These are phyloP conservation scores for Colletotrichum noveboracense DNA, from an alignment of 2,329 filamentous ascomycete genomes.

Conservation along the genomic window DNA sequence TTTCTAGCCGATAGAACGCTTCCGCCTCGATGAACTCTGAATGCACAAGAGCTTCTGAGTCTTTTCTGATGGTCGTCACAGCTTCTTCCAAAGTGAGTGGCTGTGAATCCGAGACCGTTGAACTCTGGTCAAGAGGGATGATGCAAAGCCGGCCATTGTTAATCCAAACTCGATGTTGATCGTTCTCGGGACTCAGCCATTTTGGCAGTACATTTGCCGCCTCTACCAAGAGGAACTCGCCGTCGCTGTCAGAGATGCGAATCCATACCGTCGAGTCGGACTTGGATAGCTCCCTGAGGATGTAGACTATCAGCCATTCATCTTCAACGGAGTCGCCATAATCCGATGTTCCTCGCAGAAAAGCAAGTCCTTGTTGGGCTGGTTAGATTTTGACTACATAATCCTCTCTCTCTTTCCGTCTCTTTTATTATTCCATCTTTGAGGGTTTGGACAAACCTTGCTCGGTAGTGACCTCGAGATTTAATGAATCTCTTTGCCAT, in stretches of 20 bases:
- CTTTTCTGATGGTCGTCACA: conserved; percentile 61
- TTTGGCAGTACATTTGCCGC: conserved; percentile 85
- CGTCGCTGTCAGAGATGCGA: conserved; percentile 84
- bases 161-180: conserved; percentile 89
- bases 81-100: conserved; percentile 69
- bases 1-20: conserved; percentile 86
- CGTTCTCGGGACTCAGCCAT: conserved; percentile 92
- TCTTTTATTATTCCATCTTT: not conserved
- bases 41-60: conserved; percentile 66
- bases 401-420: not conserved
- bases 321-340: conserved; percentile 96
- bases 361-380: conserved; percentile 50
- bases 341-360: conserved; percentile 79
- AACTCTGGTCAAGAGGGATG: conserved; percentile 61
- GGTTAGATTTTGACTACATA: not conserved
- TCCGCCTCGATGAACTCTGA: conserved; percentile 82
- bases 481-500: conserved; percentile 89
- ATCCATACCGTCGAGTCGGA: conserved; percentile 79
- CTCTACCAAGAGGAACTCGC: conserved; percentile 94
- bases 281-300: conserved; percentile 81
- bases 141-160: conserved; percentile 77
- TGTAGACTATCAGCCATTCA: conserved; percentile 95
- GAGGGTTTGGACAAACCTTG: conserved; percentile 48
- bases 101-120: conserved; percentile 35
- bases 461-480: conserved; percentile 67